Base-by-base conservation (phyloP, 129 eudicot genomes). In the Arctium lappa region DNA sequence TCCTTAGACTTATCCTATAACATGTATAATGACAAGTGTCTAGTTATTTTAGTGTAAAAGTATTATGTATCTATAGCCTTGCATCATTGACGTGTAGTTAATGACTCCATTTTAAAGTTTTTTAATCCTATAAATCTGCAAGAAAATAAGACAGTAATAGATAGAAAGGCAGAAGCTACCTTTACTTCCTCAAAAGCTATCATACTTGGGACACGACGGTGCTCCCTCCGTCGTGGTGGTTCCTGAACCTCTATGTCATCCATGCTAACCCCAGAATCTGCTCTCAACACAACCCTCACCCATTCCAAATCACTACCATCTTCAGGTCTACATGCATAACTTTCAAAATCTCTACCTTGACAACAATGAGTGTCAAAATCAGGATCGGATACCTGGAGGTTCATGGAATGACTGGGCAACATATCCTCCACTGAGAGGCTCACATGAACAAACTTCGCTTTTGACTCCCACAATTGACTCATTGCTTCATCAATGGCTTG, bases 161-260 rank as follows among this genome's bases (percentile, higher is more conserved):
- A 71, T 29, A 63, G 65, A 72, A 63, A 60, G 18, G 31, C 69
- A 29, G 66, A 10, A 78, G 75, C 33, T 87, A 95, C 99, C 99
- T 95, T 95, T 65, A 95, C 99, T 93, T 95, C 99, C 91, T 95
- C 99, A 40, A 95, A 91, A 85, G 97, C 97, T 81, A 95, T 76
- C 32, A 92, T 93, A 83, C 99, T 95, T 16, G 99, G 99, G 88
- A 95, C 97, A 83, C 99, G 97, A 15, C 99, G 97, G 63, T 95
- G 99, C 87, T 93, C 99, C 73, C 90, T 89, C 89, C 93, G 81
- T 36, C 95, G 88, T 36, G 95, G 94, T 46, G 91, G 97, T 70
- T 88, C 97, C 84, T 93, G 97, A 84, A 88, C 98, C 82, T 88
- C 93, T 22, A 91, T 90, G 81, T 95, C 99, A 87, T 95, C 97